Conservation (phyloP, 306 rosid genomes). For the Fragaria ananassa region DNA sequence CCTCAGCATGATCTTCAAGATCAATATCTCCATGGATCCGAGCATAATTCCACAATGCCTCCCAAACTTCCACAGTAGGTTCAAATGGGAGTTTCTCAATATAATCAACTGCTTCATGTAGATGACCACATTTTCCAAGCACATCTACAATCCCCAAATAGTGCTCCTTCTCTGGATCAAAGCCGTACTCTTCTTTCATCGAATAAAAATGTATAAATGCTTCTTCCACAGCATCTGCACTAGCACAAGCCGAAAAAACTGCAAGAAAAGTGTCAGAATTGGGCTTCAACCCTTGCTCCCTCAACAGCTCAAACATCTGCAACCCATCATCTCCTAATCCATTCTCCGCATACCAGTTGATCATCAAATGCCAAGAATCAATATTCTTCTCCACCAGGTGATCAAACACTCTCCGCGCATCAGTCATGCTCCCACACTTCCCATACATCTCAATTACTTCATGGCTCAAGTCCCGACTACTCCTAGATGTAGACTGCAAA, state of each 20-base stretch:
- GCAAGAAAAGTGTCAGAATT: constrained; percentile 63
- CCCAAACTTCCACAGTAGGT: constrained; percentile 57
- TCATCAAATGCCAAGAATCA: constrained; percentile 81
- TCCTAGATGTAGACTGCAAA: constrained; percentile 65
- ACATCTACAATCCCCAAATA: constrained; percentile 76
- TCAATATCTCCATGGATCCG: constrained; percentile 76
- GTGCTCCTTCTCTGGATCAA: constrained; percentile 50
- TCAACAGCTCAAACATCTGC: constrained; percentile 75
- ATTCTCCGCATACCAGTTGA: constrained; percentile 61
- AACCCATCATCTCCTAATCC: constrained; percentile 81
- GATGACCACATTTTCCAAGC: constrained; percentile 75
- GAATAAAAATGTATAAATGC: constrained; percentile 66
- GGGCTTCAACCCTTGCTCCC: constrained; percentile 59
- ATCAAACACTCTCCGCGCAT: constrained; percentile 85
- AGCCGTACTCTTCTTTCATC: constrained; percentile 61
- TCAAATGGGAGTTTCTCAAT: constrained; percentile 57
- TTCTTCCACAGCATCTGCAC: constrained; percentile 84
- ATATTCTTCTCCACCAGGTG: constrained; percentile 63
- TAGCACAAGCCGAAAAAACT: constrained; percentile 72
- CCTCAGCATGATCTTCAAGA: constrained; percentile 70
- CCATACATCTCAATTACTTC: constrained; percentile 76
- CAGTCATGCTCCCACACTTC: constrained; percentile 71
- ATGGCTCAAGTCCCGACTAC: constrained; percentile 51
- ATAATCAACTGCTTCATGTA: constrained; percentile 66
- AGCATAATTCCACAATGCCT: constrained; percentile 60